Percentiles rank a stretch among this genome's conserved stretches.
phyloP scores from a whole-genome alignment of 768 basidiomycete genomes.

The Russula virescens region DNA sequence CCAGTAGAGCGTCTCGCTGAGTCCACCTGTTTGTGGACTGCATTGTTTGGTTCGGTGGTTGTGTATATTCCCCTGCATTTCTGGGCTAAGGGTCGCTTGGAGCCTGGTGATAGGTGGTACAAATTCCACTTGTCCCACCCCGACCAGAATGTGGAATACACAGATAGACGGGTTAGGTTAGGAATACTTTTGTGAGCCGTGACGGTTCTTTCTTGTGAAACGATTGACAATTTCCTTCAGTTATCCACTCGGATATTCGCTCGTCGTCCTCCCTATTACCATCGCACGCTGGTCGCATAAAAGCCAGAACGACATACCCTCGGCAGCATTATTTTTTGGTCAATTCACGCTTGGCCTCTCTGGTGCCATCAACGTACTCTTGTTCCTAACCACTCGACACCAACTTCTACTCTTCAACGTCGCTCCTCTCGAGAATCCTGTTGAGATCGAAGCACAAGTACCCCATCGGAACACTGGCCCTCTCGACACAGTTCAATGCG shows the following conservation, averaged over 20 bases:
- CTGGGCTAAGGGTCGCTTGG: conserved; percentile 34
- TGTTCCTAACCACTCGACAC: conserved; percentile 35
- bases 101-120: conserved; percentile 34
- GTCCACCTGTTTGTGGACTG: conserved; percentile 43
- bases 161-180: conserved; percentile 1
- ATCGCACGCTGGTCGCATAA: conserved; percentile 38
- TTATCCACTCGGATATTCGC: conserved; percentile 37
- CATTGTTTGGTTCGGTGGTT: conserved; percentile 33
- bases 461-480: not conserved
- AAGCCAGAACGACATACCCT: conserved; percentile 23
- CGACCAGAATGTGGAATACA: conserved; percentile 1
- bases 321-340: conserved; percentile 33
- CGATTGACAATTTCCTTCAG: conserved; percentile 17
- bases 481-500: not conserved
- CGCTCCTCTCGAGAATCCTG: no score
- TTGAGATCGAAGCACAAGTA: not conserved
- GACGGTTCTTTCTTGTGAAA: not conserved
- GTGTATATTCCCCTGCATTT: conserved; percentile 36
- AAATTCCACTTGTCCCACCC: conserved; percentile 26
- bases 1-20: conserved; percentile 33
- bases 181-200: conserved; percentile 30
- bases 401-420: conserved; percentile 34
- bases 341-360: conserved; percentile 34
- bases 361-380: conserved; percentile 37
- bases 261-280: conserved; percentile 38